phyloP scores from a whole-genome alignment of 106 monocot species.

The Amphibolis antarctica region DNA sequence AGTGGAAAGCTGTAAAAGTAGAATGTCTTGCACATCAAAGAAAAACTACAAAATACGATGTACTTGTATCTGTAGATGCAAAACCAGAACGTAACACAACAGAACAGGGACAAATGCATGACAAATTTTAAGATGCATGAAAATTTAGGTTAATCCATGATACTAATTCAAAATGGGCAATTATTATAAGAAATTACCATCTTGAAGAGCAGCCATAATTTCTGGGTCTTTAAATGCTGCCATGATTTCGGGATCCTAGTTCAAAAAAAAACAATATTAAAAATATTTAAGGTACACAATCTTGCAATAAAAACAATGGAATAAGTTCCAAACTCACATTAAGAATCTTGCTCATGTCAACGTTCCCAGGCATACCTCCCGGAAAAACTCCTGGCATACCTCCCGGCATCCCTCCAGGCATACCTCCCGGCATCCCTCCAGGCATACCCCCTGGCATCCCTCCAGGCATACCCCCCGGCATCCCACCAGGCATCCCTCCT shows the following conservation, averaged over 20 bases:
- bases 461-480: conserved; percentile 38
- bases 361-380: conserved; percentile 38
- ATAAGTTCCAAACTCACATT: conserved; percentile 71
- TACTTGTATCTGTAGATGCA: too few relatives aligned
- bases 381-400: conserved; percentile 27
- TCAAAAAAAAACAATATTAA: conserved; percentile 4
- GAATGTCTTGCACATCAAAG: too few relatives aligned
- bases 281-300: too few relatives aligned
- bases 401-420: conserved; percentile 14
- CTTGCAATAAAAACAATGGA: too few relatives aligned
- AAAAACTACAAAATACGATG: too few relatives aligned
- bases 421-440: conserved; percentile 22
- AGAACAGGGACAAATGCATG: too few relatives aligned
- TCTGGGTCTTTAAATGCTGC: conserved; percentile 87
- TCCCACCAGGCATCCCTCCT: conserved; percentile 40
- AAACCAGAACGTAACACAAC: too few relatives aligned
- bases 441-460: conserved; percentile 42
- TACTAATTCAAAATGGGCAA: neutral
- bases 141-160: neutral
- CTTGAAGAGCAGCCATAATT: conserved; percentile 93
- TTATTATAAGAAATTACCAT: conserved; percentile 35
- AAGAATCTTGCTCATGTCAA: conserved; percentile 90
- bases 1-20: too few relatives aligned
- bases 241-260: conserved; percentile 91
- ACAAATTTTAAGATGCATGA: neutral